A percentile compares a stretch with the other conserved stretches of the same genome.
phyloP scores from a whole-genome alignment of 768 basidiomycete genomes.

The Podaxis sp. region DNA sequence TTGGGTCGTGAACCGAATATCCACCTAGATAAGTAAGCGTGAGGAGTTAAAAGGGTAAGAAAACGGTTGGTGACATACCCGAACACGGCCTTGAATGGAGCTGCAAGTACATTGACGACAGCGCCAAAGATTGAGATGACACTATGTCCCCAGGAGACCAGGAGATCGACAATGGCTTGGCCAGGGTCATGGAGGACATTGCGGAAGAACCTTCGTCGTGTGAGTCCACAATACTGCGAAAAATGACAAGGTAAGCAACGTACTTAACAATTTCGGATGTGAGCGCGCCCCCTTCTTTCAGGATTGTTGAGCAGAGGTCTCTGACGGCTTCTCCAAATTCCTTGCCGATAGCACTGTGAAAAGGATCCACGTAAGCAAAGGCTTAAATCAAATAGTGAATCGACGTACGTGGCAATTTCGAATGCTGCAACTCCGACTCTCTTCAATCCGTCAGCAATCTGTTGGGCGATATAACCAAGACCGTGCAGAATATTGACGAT shows the following conservation, averaged over 20 bases:
- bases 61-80: background rate
- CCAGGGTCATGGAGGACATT: background rate
- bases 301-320: background rate
- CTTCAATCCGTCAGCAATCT: background rate
- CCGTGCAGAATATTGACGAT: background rate
- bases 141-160: background rate
- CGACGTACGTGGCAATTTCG: background rate
- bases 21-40: background rate
- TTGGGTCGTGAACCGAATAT: background rate
- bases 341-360: background rate
- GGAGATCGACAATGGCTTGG: background rate
- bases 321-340: background rate
- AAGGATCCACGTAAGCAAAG: background rate
- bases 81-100: background rate
- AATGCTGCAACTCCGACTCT: background rate
- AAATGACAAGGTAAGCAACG: background rate
- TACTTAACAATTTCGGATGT: background rate
- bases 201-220: background rate
- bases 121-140: background rate
- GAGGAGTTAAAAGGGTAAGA: background rate
- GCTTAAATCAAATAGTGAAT: background rate
- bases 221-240: background rate
- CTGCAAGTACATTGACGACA: background rate
- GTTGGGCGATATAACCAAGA: background rate
- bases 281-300: background rate